phyloP scores from a whole-genome alignment of 2,329 filamentous ascomycete genomes.

The Zalaria obscura region DNA sequence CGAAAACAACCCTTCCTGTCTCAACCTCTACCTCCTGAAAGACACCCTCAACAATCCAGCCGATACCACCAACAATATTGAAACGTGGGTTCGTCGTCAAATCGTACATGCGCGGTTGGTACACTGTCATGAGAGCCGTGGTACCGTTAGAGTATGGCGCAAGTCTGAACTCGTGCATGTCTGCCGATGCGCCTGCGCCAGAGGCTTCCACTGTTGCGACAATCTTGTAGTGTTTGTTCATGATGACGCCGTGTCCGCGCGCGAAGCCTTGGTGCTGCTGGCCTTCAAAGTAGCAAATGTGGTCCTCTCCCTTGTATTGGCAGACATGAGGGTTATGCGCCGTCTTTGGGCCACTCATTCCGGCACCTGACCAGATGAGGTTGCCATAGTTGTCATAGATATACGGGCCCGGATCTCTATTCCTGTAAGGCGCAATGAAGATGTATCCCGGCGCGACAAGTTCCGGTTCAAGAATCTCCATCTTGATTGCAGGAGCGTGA shows the following conservation, averaged over 20 bases:
- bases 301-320: constrained; percentile 31
- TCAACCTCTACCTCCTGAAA: constrained; percentile 42
- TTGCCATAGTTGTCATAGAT: constrained; percentile 38
- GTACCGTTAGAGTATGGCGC: constrained; percentile 28
- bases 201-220: constrained; percentile 30
- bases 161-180: constrained; percentile 39
- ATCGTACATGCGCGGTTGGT: constrained; percentile 28
- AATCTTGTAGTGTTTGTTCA: constrained; percentile 35
- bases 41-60: constrained; percentile 37
- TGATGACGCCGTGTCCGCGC: constrained; percentile 37
- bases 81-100: constrained; percentile 25
- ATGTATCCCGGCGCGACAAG: constrained; percentile 32
- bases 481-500: constrained; percentile 21
- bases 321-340: constrained; percentile 35
- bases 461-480: constrained; percentile 18
- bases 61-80: constrained; percentile 26
- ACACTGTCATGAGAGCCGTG: constrained; percentile 22
- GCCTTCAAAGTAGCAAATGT: constrained; percentile 39
- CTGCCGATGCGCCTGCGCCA: constrained; percentile 26
- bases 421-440: constrained; percentile 36
- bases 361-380: constrained; percentile 37
- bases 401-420: constrained; percentile 34
- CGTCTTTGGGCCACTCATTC: constrained; percentile 33
- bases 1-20: constrained; percentile 41
- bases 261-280: constrained; percentile 38